phyloP scores from a whole-genome alignment of 2,329 filamentous ascomycete species.

The Escovopsis sp. region DNA sequence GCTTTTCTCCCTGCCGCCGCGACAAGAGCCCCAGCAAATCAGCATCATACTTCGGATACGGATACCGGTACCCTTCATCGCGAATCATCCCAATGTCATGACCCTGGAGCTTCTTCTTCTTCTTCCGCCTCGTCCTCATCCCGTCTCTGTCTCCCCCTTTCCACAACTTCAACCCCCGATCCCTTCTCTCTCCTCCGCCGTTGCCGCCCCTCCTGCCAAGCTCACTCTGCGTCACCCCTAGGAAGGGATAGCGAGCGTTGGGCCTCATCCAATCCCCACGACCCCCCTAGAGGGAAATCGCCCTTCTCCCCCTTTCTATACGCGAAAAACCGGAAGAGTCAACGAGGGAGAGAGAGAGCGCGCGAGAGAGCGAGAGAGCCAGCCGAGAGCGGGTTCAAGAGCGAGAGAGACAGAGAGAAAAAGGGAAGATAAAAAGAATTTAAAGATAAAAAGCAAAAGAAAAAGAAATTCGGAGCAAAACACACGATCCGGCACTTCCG shows the following conservation, averaged over 20 bases:
- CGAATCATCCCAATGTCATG: constrained; percentile 4
- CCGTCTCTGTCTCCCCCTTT: constrained; percentile 1
- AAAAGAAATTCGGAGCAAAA: neutral
- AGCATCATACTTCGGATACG: neutral
- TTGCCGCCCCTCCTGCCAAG: constrained; percentile 3
- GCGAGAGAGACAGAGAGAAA: too few relatives aligned
- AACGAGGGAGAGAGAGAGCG: too few relatives aligned
- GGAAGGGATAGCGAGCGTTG: neutral
- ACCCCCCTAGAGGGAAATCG: neutral
- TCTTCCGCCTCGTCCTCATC: constrained; percentile 1
- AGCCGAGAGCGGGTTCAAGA: too few relatives aligned
- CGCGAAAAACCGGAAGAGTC: neutral
- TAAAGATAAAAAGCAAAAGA: too few relatives aligned
- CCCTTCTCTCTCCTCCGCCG: neutral
- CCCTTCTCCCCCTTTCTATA: neutral
- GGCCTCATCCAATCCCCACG: constrained; percentile 1
- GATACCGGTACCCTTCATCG: neutral
- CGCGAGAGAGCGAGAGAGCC: too few relatives aligned
- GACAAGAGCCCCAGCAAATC: neutral
- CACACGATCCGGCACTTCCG: neutral
- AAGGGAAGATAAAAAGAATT: too few relatives aligned
- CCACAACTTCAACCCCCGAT: neutral
- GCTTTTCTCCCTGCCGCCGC: neutral
- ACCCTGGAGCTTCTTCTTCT: neutral
- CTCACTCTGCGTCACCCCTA: constrained; percentile 4